A percentile compares a stretch with the other conserved stretches of the same genome.
Conservation (phyloP, 768 basidiomycete species). For the Lyophyllum decastes region DNA sequence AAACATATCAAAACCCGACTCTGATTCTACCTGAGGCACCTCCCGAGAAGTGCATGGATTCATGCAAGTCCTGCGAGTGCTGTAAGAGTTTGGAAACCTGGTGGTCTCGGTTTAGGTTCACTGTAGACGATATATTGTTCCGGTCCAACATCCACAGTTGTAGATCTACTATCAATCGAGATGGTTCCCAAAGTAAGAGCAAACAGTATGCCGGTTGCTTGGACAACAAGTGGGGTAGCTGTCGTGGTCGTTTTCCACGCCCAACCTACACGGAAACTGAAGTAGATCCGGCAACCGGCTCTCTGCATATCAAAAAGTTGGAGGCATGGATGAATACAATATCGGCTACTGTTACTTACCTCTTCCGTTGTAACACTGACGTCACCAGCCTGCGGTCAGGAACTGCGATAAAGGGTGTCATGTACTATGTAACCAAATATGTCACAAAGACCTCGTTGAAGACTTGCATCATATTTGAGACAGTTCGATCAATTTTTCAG, state of each 20-base stretch:
- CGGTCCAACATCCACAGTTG: slow-evolving; percentile 32
- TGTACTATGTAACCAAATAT: slow-evolving; percentile 44
- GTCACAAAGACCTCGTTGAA: slow-evolving; percentile 41
- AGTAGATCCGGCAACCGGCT: slow-evolving; percentile 28
- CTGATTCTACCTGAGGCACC: slow-evolving; percentile 23
- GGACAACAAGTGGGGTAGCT: slow-evolving; percentile 26
- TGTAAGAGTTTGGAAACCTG: slow-evolving; percentile 17
- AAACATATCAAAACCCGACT: slow-evolving; percentile 13
- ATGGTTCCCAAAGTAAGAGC: slow-evolving; percentile 11
- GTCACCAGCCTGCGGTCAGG: too few species aligned
- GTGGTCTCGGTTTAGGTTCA: slow-evolving; percentile 15
- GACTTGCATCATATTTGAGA: slow-evolving; percentile 32
- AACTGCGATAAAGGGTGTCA: slow-evolving; percentile 37
- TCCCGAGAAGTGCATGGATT: slow-evolving; percentile 5
- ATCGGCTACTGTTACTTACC: slow-evolving; percentile 32
- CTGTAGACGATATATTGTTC: slow-evolving; percentile 29
- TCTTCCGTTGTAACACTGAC: too few species aligned
- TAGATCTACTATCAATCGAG: slow-evolving; percentile 6
- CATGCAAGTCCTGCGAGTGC: slow-evolving; percentile 19
- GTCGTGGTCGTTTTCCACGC: slow-evolving; percentile 35
- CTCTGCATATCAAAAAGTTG: slow-evolving; percentile 29
- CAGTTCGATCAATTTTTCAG: too few species aligned
- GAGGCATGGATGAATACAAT: slow-evolving; percentile 40
- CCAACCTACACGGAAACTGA: slow-evolving; percentile 14
- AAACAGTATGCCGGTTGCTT: slow-evolving; percentile 22